Evolutionary conservation across 345 rosid species (phyloP).

Genomic region (Populus tremula): DNA sequence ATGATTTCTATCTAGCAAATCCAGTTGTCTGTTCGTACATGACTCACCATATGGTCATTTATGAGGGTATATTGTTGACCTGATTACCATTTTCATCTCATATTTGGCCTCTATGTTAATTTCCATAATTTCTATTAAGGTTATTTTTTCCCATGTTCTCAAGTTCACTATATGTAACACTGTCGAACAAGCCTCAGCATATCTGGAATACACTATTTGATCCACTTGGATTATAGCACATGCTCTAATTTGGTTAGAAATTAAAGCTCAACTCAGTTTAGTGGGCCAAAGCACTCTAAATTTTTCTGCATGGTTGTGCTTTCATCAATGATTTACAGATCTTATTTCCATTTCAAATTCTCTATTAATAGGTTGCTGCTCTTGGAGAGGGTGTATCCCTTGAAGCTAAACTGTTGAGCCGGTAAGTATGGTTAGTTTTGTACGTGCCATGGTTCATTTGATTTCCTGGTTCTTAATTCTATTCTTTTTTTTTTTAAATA

Average conservation of each 20-base stretch:
- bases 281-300: background rate
- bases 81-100: background rate
- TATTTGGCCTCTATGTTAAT: background rate
- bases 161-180: background rate
- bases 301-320: background rate
- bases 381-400: constrained; percentile 96
- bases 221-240: background rate
- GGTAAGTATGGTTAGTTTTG: constrained; percentile 43
- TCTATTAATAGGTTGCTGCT: constrained; percentile 70
- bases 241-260: background rate
- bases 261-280: background rate
- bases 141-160: background rate
- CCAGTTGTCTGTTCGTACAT: background rate
- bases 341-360: constrained; percentile 12
- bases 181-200: background rate
- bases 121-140: background rate
- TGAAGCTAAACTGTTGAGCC: constrained; percentile 87
- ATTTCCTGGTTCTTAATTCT: constrained; percentile 15
- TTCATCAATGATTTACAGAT: background rate
- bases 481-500: background rate
- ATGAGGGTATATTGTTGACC: background rate
- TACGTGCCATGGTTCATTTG: constrained; percentile 16
- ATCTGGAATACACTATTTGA: background rate
- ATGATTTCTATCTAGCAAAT: background rate
- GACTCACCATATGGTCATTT: background rate